These are phyloP conservation scores for Rhynchosporium graminicola DNA, from an alignment of 2,329 filamentous ascomycete species.

Conservation along the genomic window DNA sequence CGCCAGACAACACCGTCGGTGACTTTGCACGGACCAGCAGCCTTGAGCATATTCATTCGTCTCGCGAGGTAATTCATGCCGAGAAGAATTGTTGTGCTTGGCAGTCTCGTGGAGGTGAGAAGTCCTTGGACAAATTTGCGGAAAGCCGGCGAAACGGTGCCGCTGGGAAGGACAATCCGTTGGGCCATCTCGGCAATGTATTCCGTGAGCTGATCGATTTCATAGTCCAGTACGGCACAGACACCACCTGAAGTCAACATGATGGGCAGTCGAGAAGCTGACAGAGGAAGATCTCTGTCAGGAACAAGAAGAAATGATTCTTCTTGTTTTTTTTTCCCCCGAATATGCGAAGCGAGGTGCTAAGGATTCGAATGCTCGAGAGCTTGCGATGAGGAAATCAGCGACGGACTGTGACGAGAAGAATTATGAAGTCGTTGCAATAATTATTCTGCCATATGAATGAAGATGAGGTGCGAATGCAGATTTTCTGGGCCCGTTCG, in stretches of 20 bases:
- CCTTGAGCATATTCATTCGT: slow-evolving; percentile 60
- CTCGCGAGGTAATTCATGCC: slow-evolving; percentile 69
- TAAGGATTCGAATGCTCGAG: slow-evolving; percentile 24
- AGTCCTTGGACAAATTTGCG: slow-evolving; percentile 75
- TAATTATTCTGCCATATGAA: slow-evolving; percentile 39
- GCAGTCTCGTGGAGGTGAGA: slow-evolving; percentile 69
- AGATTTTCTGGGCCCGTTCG: slow-evolving; percentile 11
- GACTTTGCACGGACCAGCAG: slow-evolving; percentile 42
- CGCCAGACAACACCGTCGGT: slow-evolving; percentile 64
- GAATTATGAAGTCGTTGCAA: slow-evolving; percentile 28
- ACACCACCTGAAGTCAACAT: slow-evolving; percentile 58
- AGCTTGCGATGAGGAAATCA: slow-evolving; percentile 23
- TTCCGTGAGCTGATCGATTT: slow-evolving; percentile 76
- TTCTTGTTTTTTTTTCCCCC: slow-evolving; percentile 28
- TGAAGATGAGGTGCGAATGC: slow-evolving; percentile 13
- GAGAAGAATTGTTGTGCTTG: slow-evolving; percentile 70
- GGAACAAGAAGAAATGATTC: slow-evolving; percentile 30
- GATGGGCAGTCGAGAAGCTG: slow-evolving; percentile 33
- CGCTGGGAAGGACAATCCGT: slow-evolving; percentile 63
- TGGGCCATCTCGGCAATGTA: slow-evolving; percentile 74
- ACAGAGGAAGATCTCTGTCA: slow-evolving; percentile 40
- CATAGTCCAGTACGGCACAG: slow-evolving; percentile 73
- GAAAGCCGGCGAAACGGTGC: slow-evolving; percentile 62
- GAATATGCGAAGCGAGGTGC: slow-evolving; percentile 24
- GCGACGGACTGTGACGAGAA: slow-evolving; percentile 25